These are phyloP conservation scores for Geotrichum phurueaensis DNA, from an alignment of 1,139 yeast genomes.

Conservation along the genomic window DNA sequence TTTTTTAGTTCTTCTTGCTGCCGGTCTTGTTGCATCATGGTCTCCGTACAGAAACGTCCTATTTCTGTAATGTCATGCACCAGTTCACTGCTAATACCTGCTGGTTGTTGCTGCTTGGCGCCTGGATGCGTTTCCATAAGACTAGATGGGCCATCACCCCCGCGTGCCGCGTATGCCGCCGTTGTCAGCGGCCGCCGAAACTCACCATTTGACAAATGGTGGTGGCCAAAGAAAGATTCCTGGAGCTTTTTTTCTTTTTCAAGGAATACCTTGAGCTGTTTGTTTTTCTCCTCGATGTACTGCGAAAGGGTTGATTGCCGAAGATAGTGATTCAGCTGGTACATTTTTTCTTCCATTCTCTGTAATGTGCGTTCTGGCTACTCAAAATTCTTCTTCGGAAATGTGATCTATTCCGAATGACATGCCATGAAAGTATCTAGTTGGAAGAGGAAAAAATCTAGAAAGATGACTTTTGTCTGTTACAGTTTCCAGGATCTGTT, in stretches of 20 bases:
- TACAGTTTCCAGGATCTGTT: not conserved
- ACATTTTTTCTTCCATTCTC: not conserved
- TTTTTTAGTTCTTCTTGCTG: not conserved
- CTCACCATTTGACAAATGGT: not conserved
- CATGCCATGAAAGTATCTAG: not conserved
- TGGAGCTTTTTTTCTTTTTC: conserved; percentile 1
- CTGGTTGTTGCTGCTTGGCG: not conserved
- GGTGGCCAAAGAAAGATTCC: conserved; percentile 1
- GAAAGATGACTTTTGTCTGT: not conserved
- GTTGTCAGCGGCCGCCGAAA: not conserved
- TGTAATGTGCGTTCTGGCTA: not conserved
- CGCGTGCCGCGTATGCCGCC: not conserved
- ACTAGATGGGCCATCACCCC: not conserved
- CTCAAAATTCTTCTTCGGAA: not conserved
- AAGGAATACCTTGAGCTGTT: conserved; percentile 5
- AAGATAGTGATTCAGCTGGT: not conserved
- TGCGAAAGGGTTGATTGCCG: not conserved
- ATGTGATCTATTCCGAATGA: not conserved
- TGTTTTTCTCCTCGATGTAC: conserved; percentile 6
- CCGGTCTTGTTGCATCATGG: conserved; percentile 2
- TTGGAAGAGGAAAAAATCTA: not conserved
- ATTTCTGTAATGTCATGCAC: conserved; percentile 6
- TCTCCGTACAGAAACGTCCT: conserved; percentile 2
- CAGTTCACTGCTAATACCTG: conserved; percentile 14
- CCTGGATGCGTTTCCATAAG: not conserved